phyloP scores from a whole-genome alignment of 331 rosid genomes.

The Malus hybrid region DNA sequence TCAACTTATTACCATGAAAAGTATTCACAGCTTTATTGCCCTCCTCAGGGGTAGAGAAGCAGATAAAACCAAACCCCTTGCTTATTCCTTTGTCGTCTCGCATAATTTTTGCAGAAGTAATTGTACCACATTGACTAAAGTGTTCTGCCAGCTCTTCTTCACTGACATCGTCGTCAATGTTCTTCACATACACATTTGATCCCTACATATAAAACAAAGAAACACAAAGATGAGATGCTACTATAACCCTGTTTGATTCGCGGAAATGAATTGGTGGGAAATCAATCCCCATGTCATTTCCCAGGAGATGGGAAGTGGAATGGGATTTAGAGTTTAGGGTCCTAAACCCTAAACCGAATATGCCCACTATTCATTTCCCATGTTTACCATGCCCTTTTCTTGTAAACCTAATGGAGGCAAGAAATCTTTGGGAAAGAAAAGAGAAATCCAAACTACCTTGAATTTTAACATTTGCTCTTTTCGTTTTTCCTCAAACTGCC shows the following conservation, averaged over 20 bases:
- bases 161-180: constrained; percentile 62
- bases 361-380: background rate
- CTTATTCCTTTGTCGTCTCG: constrained; percentile 65
- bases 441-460: constrained; percentile 37
- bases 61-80: constrained; percentile 89
- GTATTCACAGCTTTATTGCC: constrained; percentile 78
- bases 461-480: constrained; percentile 60
- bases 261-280: background rate
- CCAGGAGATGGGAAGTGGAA: too few species aligned
- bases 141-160: constrained; percentile 57
- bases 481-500: constrained; percentile 70
- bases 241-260: background rate
- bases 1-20: constrained; percentile 62
- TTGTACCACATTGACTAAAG: constrained; percentile 64
- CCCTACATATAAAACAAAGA: constrained; percentile 41
- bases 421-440: background rate
- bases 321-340: too few species aligned
- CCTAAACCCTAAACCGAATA: too few species aligned
- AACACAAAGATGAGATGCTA: background rate
- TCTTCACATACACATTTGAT: constrained; percentile 82
- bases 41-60: constrained; percentile 82
- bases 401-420: background rate
- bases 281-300: background rate
- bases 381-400: background rate
- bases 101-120: constrained; percentile 84